These are phyloP conservation scores for Pilasporangium apinafurcum DNA, from an alignment of 352 stramenopile species.

Conservation along the genomic window DNA sequence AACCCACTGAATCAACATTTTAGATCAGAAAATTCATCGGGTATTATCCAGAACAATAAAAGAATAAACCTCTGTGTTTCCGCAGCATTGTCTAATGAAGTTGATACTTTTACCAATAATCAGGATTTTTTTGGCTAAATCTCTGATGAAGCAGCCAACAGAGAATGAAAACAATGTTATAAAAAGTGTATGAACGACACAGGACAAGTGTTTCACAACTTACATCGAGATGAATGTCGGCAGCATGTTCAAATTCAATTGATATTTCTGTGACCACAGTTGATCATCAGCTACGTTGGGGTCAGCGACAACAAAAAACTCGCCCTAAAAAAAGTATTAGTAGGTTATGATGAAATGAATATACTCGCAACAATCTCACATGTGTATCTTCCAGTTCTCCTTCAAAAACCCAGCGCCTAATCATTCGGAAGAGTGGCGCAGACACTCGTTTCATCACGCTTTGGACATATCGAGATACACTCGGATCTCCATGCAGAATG, in stretches of 20 bases:
- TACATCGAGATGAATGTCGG: conserved; percentile 85
- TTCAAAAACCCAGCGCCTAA: conserved; percentile 86
- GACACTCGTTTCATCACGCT: conserved; percentile 75
- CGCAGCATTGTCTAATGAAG: conserved; percentile 96
- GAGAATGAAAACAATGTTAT: neutral
- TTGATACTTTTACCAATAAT: conserved; percentile 98
- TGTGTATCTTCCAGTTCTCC: conserved; percentile 80
- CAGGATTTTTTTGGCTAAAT: conserved; percentile 91
- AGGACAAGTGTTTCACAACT: neutral
- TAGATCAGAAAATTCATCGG: neutral
- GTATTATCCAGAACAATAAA: neutral
- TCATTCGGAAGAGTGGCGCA: conserved; percentile 82
- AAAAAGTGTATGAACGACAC: too few species aligned
- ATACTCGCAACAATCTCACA: conserved; percentile 23
- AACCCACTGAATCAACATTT: conserved; percentile 39
- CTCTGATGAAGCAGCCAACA: conserved; percentile 23
- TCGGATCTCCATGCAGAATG: conserved; percentile 87
- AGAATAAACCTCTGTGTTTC: conserved; percentile 79
- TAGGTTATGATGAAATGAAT: neutral
- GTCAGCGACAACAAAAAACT: conserved; percentile 85
- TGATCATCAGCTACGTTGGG: conserved; percentile 70
- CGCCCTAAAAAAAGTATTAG: conserved; percentile 24
- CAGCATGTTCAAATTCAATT: conserved; percentile 79
- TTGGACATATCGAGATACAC: conserved; percentile 63
- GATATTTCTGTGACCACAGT: conserved; percentile 85